Evolutionary conservation across 2,329 filamentous ascomycete species (phyloP).

Genomic region (Ascochyta lentis): DNA sequence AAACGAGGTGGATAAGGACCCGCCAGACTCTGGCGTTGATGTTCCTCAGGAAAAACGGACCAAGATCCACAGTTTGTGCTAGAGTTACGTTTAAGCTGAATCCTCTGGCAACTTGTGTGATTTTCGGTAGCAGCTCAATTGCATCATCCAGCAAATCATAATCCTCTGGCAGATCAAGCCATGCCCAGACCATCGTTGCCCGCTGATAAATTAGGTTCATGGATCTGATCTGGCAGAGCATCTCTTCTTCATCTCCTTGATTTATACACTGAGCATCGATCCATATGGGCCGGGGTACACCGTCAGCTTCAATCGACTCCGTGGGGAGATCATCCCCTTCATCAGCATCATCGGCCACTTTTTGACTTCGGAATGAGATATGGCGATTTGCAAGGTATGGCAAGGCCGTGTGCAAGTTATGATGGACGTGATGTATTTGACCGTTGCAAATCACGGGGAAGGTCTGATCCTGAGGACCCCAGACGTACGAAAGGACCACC

Average conservation of each 20-base stretch:
- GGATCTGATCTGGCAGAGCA: constrained; percentile 12
- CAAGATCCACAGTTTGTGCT: too few relatives aligned
- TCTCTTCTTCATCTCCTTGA: constrained; percentile 15
- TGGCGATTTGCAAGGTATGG: background rate
- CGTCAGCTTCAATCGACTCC: background rate
- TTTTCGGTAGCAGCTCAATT: background rate
- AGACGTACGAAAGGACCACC: background rate
- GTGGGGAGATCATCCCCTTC: too few relatives aligned
- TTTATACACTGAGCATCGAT: constrained; percentile 26
- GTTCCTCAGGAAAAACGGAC: too few relatives aligned
- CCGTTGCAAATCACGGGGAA: background rate
- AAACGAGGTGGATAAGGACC: background rate
- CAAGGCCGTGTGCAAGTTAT: background rate
- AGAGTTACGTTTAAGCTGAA: too few relatives aligned
- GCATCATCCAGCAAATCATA: background rate
- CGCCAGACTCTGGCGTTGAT: background rate
- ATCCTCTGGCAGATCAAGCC: constrained; percentile 5
- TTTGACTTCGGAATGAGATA: background rate
- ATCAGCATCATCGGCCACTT: background rate
- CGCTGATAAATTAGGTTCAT: constrained; percentile 19
- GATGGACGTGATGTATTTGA: background rate
- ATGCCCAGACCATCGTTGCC: constrained; percentile 10
- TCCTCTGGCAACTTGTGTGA: too few relatives aligned
- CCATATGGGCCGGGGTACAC: constrained; percentile 4
- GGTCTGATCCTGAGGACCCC: background rate